These are phyloP conservation scores for Simmondsia chinensis DNA, from an alignment of 148 eudicot genomes.

Conservation along the genomic window DNA sequence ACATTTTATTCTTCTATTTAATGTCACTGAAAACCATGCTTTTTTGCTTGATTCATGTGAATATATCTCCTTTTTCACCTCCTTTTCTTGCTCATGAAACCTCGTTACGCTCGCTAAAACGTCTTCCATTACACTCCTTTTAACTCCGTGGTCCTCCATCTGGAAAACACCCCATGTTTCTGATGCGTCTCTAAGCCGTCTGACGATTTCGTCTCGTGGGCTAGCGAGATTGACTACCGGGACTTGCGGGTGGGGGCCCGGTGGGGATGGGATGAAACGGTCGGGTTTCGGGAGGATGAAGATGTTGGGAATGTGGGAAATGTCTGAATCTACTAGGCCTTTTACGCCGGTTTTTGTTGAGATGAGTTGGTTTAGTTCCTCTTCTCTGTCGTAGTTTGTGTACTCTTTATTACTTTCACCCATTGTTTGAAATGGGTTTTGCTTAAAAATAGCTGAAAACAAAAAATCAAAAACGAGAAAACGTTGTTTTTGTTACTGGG, in stretches of 20 bases:
- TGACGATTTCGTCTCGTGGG: slow-evolving; percentile 5
- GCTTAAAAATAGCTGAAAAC: no score
- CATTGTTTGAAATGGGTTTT: no score
- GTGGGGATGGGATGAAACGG: neutral
- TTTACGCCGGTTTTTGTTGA: neutral
- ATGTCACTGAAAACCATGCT: slow-evolving; percentile 20
- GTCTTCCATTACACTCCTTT: slow-evolving; percentile 8
- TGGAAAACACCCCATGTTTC: slow-evolving; percentile 23
- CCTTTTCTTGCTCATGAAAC: slow-evolving; percentile 53
- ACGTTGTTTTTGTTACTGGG: no score
- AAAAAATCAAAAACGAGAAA: no score
- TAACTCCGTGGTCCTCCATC: slow-evolving; percentile 21
- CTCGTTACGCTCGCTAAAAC: slow-evolving; percentile 12
- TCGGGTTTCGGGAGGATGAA: neutral
- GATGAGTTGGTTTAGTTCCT: neutral
- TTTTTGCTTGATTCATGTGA: slow-evolving; percentile 18
- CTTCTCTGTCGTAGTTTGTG: neutral
- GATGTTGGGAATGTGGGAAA: neutral
- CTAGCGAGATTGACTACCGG: slow-evolving; percentile 7
- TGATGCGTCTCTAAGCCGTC: slow-evolving; percentile 14
- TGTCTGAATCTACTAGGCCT: neutral
- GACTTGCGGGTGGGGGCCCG: neutral
- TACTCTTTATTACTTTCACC: no score
- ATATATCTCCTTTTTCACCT: slow-evolving; percentile 35
- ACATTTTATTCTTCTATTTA: slow-evolving; percentile 8